Evolutionary conservation across 1,139 yeast genomes (phyloP).

Genomic region (Schizosaccharomyces versatilis): DNA sequence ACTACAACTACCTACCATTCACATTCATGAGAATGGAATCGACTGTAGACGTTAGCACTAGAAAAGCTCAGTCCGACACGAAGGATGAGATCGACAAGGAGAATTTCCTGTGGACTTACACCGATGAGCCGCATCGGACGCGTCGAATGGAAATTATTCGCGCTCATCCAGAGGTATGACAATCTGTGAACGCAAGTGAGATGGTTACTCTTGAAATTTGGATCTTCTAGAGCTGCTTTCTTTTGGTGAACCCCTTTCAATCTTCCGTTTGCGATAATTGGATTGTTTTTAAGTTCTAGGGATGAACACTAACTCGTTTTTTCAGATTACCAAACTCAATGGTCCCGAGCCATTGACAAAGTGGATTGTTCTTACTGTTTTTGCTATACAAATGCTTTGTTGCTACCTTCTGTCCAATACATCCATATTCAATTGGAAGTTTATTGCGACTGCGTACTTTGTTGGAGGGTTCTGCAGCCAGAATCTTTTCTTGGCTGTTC

Average conservation of each 20-base stretch:
- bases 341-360: constrained; percentile 79
- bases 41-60: no score
- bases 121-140: constrained; percentile 56
- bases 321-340: constrained; percentile 39
- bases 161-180: constrained; percentile 40
- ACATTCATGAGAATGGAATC: no score
- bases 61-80: background rate
- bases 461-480: constrained; percentile 76
- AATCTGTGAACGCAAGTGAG: background rate
- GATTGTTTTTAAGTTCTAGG: no score
- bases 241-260: background rate
- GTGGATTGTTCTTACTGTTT: constrained; percentile 46
- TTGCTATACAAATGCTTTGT: constrained; percentile 35
- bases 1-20: no score
- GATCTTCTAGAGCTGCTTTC: background rate
- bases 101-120: constrained; percentile 58
- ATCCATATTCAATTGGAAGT: constrained; percentile 31
- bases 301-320: background rate
- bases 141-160: constrained; percentile 53
- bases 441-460: constrained; percentile 43
- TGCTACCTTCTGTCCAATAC: constrained; percentile 43
- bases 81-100: background rate
- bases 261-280: no score
- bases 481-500: constrained; percentile 67
- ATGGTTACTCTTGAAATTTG: background rate